A percentile compares a stretch with the other conserved stretches of the same genome.
phyloP scores from a whole-genome alignment of 129 eudicot genomes.

The Silybum marianum region DNA sequence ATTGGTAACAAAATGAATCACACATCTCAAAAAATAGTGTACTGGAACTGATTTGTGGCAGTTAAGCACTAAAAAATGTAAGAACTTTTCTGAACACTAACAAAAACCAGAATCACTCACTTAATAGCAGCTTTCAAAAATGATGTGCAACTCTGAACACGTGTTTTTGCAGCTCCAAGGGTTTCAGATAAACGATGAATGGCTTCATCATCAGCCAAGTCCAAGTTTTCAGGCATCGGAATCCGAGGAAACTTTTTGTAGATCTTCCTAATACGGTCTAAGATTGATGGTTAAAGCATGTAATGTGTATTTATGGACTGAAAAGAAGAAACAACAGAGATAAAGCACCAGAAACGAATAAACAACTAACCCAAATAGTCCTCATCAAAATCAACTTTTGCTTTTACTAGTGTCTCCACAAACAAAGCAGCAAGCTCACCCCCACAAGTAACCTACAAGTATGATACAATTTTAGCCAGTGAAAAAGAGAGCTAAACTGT shows the following conservation, averaged over 20 bases:
- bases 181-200: constrained; percentile 81
- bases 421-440: constrained; percentile 86
- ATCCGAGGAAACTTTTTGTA: constrained; percentile 78
- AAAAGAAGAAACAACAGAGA: neutral
- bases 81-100: neutral
- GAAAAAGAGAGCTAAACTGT: constrained; percentile 7
- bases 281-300: constrained; percentile 17
- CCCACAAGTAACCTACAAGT: constrained; percentile 83
- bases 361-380: constrained; percentile 72
- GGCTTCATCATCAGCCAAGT: constrained; percentile 78
- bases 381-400: constrained; percentile 58
- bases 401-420: constrained; percentile 87
- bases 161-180: constrained; percentile 89
- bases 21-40: neutral
- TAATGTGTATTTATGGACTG: constrained; percentile 5
- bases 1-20: neutral
- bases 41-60: constrained; percentile 8
- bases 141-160: constrained; percentile 81
- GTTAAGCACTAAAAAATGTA: neutral
- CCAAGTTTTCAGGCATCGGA: constrained; percentile 78
- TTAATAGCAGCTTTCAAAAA: constrained; percentile 81
- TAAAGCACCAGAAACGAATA: constrained; percentile 5
- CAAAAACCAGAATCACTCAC: constrained; percentile 44
- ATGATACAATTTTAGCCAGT: constrained; percentile 1
- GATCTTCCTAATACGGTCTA: constrained; percentile 84